Evolutionary conservation across 2,329 filamentous ascomycete species (phyloP).

Genomic region (Cytospora schulzeri): DNA sequence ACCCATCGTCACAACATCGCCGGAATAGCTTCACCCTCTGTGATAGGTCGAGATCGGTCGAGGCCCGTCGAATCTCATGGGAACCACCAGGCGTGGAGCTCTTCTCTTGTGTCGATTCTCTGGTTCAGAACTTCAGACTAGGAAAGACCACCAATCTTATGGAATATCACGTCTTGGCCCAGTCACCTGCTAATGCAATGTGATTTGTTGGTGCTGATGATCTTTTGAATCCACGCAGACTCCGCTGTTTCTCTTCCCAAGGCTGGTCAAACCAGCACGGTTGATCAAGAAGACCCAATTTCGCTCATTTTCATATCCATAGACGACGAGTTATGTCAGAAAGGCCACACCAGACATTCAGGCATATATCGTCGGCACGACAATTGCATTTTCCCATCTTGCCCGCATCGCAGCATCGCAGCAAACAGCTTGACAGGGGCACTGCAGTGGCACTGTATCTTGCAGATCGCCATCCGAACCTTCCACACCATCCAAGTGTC

Average conservation of each 20-base stretch:
- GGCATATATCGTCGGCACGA: neutral
- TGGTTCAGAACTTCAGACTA: constrained; percentile 12
- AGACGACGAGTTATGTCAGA: neutral
- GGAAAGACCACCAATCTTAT: constrained; percentile 12
- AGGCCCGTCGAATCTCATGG: neutral
- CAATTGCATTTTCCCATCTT: neutral
- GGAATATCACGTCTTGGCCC: constrained; percentile 9
- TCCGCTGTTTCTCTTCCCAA: neutral
- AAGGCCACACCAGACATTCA: neutral
- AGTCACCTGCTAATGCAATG: constrained; percentile 12
- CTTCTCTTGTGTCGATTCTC: constrained; percentile 3
- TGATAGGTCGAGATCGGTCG: neutral
- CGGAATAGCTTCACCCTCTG: neutral
- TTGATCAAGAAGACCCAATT: neutral
- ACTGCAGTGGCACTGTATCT: constrained; percentile 5
- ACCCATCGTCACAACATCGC: neutral
- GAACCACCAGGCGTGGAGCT: neutral
- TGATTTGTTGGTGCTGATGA: neutral
- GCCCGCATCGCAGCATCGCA: constrained; percentile 5
- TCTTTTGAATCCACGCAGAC: neutral
- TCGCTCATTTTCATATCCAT: neutral
- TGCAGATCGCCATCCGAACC: constrained; percentile 20
- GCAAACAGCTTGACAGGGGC: neutral
- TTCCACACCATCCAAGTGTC: neutral
- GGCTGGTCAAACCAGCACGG: neutral